Conservation (phyloP, 208 protist species). For the Trypanosoma mega region DNA sequence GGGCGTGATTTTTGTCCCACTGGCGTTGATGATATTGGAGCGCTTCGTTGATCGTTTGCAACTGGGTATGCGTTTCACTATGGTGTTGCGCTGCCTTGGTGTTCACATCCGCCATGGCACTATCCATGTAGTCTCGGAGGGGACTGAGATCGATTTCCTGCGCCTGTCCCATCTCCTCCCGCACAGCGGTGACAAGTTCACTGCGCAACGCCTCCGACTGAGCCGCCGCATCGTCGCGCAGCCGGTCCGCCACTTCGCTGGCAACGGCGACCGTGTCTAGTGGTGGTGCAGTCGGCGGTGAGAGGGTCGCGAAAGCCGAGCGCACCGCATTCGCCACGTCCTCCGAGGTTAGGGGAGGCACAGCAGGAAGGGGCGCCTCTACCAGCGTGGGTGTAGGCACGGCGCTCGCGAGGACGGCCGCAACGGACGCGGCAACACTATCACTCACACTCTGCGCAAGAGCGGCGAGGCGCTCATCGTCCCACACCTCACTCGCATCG, state of each 20-base stretch:
- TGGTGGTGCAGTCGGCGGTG: not conserved
- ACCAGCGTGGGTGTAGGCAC: not conserved
- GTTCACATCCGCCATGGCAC: slow-evolving; percentile 56
- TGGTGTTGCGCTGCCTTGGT: slow-evolving; percentile 36
- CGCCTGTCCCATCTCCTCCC: slow-evolving; percentile 49
- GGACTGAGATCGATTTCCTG: slow-evolving; percentile 75
- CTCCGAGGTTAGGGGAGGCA: not conserved
- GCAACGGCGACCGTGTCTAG: slow-evolving; percentile 33
- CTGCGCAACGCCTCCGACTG: slow-evolving; percentile 33
- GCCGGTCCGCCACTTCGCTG: slow-evolving; percentile 48
- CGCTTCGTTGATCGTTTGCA: slow-evolving; percentile 18
- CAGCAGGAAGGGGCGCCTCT: not conserved
- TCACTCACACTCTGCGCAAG: slow-evolving; percentile 73
- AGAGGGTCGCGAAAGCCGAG: too few relatives aligned
- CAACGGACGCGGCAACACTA: slow-evolving; percentile 48
- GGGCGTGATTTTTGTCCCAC: too few relatives aligned
- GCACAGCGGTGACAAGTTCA: slow-evolving; percentile 44
- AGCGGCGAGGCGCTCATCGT: slow-evolving; percentile 44
- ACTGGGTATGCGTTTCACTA: slow-evolving; percentile 17
- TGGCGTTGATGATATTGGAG: too few relatives aligned
- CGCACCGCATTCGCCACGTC: too few relatives aligned
- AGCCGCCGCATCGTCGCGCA: too few relatives aligned
- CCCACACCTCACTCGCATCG: slow-evolving; percentile 29
- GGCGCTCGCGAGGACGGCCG: slow-evolving; percentile 18
- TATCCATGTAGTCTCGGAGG: slow-evolving; percentile 82